phyloP scores from a whole-genome alignment of 805 yeast species.

The Candida broadrunensis region DNA sequence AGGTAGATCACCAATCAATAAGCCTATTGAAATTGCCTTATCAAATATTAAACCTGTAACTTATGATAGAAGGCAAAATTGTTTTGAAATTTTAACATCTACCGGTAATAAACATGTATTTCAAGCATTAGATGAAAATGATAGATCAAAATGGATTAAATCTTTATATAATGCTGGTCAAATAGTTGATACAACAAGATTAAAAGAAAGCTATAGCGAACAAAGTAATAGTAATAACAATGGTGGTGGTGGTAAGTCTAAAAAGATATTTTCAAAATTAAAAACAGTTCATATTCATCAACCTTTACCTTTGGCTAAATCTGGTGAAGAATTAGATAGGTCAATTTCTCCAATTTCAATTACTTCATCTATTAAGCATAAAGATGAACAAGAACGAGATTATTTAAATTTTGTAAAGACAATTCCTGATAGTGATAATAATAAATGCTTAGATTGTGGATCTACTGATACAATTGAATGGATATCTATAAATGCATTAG shows the following conservation, averaged over 20 bases:
- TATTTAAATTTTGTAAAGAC: slow-evolving; percentile 38
- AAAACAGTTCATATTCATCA: not conserved
- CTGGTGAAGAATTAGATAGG: slow-evolving; percentile 6
- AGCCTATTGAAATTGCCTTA: slow-evolving; percentile 68
- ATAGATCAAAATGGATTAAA: slow-evolving; percentile 65
- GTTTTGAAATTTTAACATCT: slow-evolving; percentile 77
- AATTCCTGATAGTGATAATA: slow-evolving; percentile 51
- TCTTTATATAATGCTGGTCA: slow-evolving; percentile 60
- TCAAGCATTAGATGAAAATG: slow-evolving; percentile 70
- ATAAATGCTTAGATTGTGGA: slow-evolving; percentile 78
- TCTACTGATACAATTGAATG: slow-evolving; percentile 68
- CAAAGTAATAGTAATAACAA: slow-evolving; percentile 3
- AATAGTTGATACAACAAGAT: slow-evolving; percentile 26
- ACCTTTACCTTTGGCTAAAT: not conserved
- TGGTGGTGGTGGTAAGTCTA: not conserved
- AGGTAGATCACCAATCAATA: slow-evolving; percentile 57
- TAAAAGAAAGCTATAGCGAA: slow-evolving; percentile 8
- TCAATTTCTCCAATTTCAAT: slow-evolving; percentile 33
- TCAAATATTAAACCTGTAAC: slow-evolving; percentile 55
- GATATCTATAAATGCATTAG: slow-evolving; percentile 75
- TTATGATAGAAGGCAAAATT: slow-evolving; percentile 48
- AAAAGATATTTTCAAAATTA: not conserved
- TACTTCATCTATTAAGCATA: slow-evolving; percentile 13
- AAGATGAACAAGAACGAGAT: slow-evolving; percentile 18
- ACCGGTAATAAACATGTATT: slow-evolving; percentile 62